Base-by-base conservation (phyloP, 192 early-diverging fungal species). In the Piromyces sp. region DNA sequence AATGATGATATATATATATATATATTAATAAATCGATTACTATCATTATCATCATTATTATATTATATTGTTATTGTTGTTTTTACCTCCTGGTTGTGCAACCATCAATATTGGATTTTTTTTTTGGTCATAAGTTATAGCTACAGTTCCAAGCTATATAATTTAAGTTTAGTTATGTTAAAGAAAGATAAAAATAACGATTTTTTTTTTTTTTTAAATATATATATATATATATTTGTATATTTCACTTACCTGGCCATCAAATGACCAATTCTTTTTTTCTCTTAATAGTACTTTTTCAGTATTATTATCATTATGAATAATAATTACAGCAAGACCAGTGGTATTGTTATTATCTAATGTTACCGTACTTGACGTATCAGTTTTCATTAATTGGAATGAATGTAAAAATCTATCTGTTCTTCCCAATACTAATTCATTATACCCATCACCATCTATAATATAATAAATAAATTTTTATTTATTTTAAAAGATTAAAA, bases 371-470 rank as follows among this genome's bases (percentile, higher is more conserved):
- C 51, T 68, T 11, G 51, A 68, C 5, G 51, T 68, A n/a, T 68
- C 51, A 9, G 51, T 68, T 68, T 68, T 68, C 51, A 68, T 68
- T 68, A 81, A 78, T 78, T 30, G 33, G 26, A 58, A 81, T 16
- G 33, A 78, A 78, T 58, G 78, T 78, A 81, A 42, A 30, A 78
- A 78, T 36, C 81, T 42, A 78, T 81, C 81, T 22, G 81, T 81
- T 42, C 81, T 42, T 13, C 42, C 81, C 7, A 81, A 33, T 26
- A 81, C 33, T 30, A 81, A 78, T 81, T 81, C 81, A 78, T 81
- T 81, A 30, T 22, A 78, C 13, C 81, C 81, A 78, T 81, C 81
- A 22, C 81, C 81, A 26, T 81, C 81, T 81, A 9, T 33, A 14
- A 14, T 38, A 38, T 38, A 38, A 38, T 33, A 33, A 33, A 6